These are phyloP conservation scores for Geosmithia morbida DNA, from an alignment of 2,329 filamentous ascomycete species.

Conservation along the genomic window DNA sequence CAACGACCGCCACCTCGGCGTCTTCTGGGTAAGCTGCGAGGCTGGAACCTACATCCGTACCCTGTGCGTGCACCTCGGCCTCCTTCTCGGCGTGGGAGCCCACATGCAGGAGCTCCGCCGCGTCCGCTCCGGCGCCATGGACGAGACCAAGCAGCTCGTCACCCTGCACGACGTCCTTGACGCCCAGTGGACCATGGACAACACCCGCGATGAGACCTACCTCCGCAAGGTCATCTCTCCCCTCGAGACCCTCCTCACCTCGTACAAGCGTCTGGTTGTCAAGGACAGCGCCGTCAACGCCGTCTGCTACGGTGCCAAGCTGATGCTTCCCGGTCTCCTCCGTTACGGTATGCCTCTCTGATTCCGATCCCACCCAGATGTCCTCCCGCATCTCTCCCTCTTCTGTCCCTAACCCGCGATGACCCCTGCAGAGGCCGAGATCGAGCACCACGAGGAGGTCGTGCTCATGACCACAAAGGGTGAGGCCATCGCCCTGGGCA, in stretches of 20 bases:
- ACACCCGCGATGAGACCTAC: slow-evolving; percentile 87
- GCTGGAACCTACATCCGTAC: slow-evolving; percentile 97
- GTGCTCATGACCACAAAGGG: slow-evolving; percentile 99
- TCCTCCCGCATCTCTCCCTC: too few relatives aligned
- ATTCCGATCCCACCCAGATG: too few relatives aligned
- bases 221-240: slow-evolving; percentile 84
- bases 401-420: slow-evolving; percentile 6
- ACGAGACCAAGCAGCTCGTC: slow-evolving; percentile 76
- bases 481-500: slow-evolving; percentile 91
- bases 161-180: slow-evolving; percentile 81
- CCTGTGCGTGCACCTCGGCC: slow-evolving; percentile 83
- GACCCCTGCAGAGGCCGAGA: slow-evolving; percentile 54
- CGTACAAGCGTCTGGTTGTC: slow-evolving; percentile 94
- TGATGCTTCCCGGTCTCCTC: slow-evolving; percentile 94
- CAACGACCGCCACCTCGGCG: slow-evolving; percentile 91
- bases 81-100: slow-evolving; percentile 65
- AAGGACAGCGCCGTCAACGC: slow-evolving; percentile 79
- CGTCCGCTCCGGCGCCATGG: slow-evolving; percentile 90
- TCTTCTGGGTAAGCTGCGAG: slow-evolving; percentile 99
- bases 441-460: slow-evolving; percentile 91
- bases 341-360: slow-evolving; percentile 59
- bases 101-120: slow-evolving; percentile 97
- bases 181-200: slow-evolving; percentile 92
- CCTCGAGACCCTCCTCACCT: slow-evolving; percentile 78
- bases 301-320: slow-evolving; percentile 95